Evolutionary conservation across 2,329 filamentous ascomycete species (phyloP).

Genomic region (Claviceps sorghi): DNA sequence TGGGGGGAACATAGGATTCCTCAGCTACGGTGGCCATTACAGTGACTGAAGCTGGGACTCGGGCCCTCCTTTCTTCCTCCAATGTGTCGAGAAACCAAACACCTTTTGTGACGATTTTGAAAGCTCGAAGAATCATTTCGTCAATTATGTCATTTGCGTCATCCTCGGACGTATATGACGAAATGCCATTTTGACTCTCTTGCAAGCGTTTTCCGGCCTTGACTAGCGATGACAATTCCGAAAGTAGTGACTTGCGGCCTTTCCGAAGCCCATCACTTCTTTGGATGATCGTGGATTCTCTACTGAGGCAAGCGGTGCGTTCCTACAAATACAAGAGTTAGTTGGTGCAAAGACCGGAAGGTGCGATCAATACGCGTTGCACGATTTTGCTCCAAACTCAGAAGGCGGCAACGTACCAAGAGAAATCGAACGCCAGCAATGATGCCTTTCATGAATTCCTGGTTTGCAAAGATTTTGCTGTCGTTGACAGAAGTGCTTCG

Average conservation of each 20-base stretch:
- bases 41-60: slow-evolving; percentile 39
- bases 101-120: slow-evolving; percentile 82
- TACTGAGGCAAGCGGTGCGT: slow-evolving; percentile 71
- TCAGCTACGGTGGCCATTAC: slow-evolving; percentile 46
- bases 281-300: slow-evolving; percentile 63
- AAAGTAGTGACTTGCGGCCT: slow-evolving; percentile 73
- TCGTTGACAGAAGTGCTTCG: slow-evolving; percentile 64
- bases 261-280: slow-evolving; percentile 62
- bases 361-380: background rate
- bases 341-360: background rate
- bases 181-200: slow-evolving; percentile 45
- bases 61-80: slow-evolving; percentile 44
- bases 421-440: slow-evolving; percentile 87
- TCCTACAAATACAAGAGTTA: slow-evolving; percentile 42
- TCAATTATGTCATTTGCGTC: slow-evolving; percentile 67
- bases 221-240: slow-evolving; percentile 78
- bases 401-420: slow-evolving; percentile 44
- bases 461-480: slow-evolving; percentile 67
- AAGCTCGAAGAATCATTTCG: slow-evolving; percentile 85
- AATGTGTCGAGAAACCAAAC: slow-evolving; percentile 82
- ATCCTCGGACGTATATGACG: slow-evolving; percentile 33
- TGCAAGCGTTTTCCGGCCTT: slow-evolving; percentile 78
- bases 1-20: slow-evolving; percentile 44
- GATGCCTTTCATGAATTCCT: slow-evolving; percentile 87
- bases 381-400: background rate